Evolutionary conservation across 345 rosid species (phyloP).

Genomic region (Gossypium rotundifolium): DNA sequence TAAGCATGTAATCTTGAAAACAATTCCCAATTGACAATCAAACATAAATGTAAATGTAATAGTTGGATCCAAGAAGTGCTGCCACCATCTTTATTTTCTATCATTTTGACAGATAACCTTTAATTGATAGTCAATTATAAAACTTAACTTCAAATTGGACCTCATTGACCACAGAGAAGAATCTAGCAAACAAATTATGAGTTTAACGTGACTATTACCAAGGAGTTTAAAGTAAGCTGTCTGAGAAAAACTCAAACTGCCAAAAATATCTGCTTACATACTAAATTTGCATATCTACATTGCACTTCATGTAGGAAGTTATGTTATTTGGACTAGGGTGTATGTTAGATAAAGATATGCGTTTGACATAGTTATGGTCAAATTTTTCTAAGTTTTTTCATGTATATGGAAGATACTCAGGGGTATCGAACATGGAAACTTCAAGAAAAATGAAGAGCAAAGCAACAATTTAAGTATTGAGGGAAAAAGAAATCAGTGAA

Average conservation of each 20-base stretch:
- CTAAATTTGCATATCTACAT: background rate
- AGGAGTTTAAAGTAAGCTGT: background rate
- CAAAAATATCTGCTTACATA: background rate
- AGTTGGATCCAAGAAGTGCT: background rate
- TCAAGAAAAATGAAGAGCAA: background rate
- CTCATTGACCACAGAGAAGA: background rate
- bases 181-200: background rate
- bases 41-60: background rate
- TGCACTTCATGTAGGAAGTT: background rate
- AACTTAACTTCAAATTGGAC: background rate
- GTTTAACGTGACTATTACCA: background rate
- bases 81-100: background rate
- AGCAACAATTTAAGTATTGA: background rate
- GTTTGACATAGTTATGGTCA: background rate
- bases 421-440: background rate
- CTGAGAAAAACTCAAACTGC: background rate
- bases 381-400: background rate
- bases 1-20: background rate
- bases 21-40: background rate
- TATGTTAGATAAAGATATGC: background rate
- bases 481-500: background rate
- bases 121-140: background rate
- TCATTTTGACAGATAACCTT: background rate
- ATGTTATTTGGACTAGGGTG: background rate
- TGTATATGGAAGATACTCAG: background rate